These are phyloP conservation scores for Sporothrix mexicana DNA, from an alignment of 2,329 filamentous ascomycete species.

Conservation along the genomic window DNA sequence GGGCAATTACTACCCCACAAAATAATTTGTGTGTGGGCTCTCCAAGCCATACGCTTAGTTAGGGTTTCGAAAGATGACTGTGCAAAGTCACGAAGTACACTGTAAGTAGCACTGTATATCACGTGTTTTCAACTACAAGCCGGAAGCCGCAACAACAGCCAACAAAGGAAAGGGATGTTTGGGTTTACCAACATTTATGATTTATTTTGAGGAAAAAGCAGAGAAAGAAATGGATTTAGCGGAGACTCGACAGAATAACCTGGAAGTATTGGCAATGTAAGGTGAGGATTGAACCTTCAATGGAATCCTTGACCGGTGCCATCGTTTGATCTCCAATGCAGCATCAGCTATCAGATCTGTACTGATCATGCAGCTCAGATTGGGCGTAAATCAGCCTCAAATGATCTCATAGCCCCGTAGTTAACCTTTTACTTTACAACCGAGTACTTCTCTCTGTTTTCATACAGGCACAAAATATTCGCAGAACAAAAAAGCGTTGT, in stretches of 20 bases:
- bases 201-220: no score
- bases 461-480: no score
- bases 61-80: slow-evolving; percentile 24
- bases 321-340: neutral
- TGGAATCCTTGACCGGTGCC: neutral
- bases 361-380: neutral
- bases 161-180: neutral
- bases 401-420: no score
- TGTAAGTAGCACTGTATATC: slow-evolving; percentile 7
- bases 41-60: slow-evolving; percentile 24
- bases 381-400: neutral
- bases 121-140: neutral
- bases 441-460: no score
- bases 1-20: slow-evolving; percentile 26
- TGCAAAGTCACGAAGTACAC: neutral
- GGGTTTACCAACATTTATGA: no score
- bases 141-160: neutral
- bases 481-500: no score
- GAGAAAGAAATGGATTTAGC: no score
- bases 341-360: neutral
- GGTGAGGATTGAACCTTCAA: neutral
- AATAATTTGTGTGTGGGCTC: slow-evolving; percentile 33
- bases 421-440: no score
- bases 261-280: neutral
- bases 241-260: no score